phyloP scores from a whole-genome alignment of 805 yeast species.

The Nakazawaea laoshanensis region DNA sequence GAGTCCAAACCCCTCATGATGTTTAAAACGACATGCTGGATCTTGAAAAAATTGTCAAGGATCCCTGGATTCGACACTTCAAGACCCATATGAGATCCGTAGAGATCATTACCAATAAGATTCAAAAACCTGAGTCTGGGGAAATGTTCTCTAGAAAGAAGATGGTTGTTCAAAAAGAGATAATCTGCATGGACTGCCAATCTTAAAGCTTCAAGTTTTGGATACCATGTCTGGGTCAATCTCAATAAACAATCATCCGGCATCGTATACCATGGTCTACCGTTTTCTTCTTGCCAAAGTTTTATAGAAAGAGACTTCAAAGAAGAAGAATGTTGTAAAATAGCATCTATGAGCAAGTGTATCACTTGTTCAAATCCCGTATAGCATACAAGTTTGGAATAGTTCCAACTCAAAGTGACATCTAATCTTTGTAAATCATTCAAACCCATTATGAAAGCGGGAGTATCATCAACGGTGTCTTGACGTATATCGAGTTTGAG shows the following conservation, averaged over 20 bases:
- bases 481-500: slow-evolving; percentile 6
- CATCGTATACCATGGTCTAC: neutral
- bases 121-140: slow-evolving; percentile 18
- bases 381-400: slow-evolving; percentile 1
- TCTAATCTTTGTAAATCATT: neutral
- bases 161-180: neutral
- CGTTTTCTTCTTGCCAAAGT: slow-evolving; percentile 1
- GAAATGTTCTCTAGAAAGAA: slow-evolving; percentile 9
- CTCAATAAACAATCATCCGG: neutral
- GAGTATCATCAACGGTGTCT: slow-evolving; percentile 3
- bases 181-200: slow-evolving; percentile 1
- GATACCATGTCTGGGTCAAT: neutral
- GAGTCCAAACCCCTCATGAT: slow-evolving; percentile 14
- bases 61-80: slow-evolving; percentile 29
- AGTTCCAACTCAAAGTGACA: slow-evolving; percentile 4
- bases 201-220: slow-evolving; percentile 2
- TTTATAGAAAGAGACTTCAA: slow-evolving; percentile 2
- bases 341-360: neutral
- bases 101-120: slow-evolving; percentile 27
- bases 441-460: neutral
- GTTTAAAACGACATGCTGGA: slow-evolving; percentile 28
- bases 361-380: neutral
- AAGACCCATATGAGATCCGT: slow-evolving; percentile 27
- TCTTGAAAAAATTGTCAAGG: slow-evolving; percentile 32
- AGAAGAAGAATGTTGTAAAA: neutral